Percentiles rank a stretch among this genome's conserved stretches.
Conservation (phyloP, 2,329 filamentous ascomycete genomes). For the Zymoseptoria pseudotritici region DNA sequence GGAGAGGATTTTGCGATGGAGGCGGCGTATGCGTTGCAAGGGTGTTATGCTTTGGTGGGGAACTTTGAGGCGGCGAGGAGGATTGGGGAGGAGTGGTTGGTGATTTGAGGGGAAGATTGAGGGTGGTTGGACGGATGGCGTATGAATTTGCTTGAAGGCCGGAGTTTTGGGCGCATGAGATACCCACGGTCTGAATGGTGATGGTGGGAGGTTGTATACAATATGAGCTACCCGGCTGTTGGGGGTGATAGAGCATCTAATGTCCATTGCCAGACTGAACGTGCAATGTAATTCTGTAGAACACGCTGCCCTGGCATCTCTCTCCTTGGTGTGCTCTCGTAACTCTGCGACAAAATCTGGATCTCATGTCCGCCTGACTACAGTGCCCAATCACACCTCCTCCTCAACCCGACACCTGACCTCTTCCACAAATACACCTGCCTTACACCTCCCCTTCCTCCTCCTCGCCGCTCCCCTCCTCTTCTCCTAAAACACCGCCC, state of each 20-base stretch:
- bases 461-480: not conserved
- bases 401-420: not conserved
- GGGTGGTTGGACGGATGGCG: not conserved
- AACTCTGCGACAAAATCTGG: too few species aligned
- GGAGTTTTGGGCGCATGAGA: not conserved
- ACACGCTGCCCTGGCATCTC: too few species aligned
- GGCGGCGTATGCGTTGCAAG: constrained; percentile 67
- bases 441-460: not conserved
- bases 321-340: too few species aligned
- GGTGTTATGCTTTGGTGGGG: constrained; percentile 57
- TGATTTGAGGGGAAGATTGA: constrained; percentile 28
- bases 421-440: not conserved
- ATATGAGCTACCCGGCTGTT: not conserved
- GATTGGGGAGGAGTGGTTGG: constrained; percentile 52
- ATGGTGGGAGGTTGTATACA: not conserved
- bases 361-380: too few species aligned
- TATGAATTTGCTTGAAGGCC: not conserved
- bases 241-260: not conserved
- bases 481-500: constrained; percentile 59
- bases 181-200: not conserved
- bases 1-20: constrained; percentile 58
- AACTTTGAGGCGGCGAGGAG: constrained; percentile 53
- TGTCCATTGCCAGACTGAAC: too few species aligned
- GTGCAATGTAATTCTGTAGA: too few species aligned
- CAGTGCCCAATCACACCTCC: not conserved